Base-by-base conservation (phyloP, 306 rosid genomes). In the Carpinus viminea region DNA sequence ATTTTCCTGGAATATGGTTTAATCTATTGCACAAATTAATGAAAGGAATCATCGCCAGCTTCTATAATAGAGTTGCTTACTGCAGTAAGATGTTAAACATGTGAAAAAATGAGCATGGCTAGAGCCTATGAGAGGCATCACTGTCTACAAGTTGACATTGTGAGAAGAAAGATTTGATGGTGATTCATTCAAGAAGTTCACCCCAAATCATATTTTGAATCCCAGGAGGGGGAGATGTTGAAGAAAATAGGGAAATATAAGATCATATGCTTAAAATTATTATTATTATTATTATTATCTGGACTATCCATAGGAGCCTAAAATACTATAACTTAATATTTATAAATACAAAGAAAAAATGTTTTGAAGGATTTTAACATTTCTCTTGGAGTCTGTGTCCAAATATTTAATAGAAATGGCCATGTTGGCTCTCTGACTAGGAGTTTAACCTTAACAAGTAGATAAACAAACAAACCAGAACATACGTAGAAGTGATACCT, bases 191-290 rank as follows among this genome's bases (percentile, higher is more conserved):
- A 17, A 55, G 61, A 20, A 55, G 21, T 55, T 55, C 61, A 55
- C 24, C 61, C 61, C 17, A 24, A 55, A n/a, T 9, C 16, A 55
- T 55, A 55, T 45, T 55, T 55, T 55, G 61, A 17, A 55, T 55
- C 48, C 48, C 48, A 6, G 48, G 48, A 7, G 48, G 10, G 3
- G 34, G 34, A 45, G 61, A 55, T 55, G 16, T n/a, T 55, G 24
- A 55, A 55, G 61, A n/a, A 55, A 55, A 55, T 55, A n/a, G 61
- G 61, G 61, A 55, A n/a, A 55, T n/a, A n/a, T 31, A 31, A 55
- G 61, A 55, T 55, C 61, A 17, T 17, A 2, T 55, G 1, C 28
- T 5, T 55, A 55, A 7, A 8, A n/a, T 55, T 55, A 55, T 55
- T 55, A 55, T 55, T 55, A n/a, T 55, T 55, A 55, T 55, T 55